These are phyloP conservation scores for Paramecium sexaurelia DNA, from an alignment of 73 alveolate species.

Conservation along the genomic window DNA sequence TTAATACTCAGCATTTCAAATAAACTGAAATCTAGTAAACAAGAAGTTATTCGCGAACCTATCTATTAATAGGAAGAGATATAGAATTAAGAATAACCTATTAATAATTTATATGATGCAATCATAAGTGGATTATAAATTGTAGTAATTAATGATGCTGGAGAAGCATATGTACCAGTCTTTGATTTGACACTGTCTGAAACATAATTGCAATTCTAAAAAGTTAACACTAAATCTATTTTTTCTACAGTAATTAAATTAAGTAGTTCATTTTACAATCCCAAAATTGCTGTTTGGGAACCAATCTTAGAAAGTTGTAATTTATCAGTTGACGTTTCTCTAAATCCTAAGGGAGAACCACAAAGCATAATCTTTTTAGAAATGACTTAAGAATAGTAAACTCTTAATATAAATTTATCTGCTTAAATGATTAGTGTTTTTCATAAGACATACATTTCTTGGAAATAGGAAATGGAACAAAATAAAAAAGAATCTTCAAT, in stretches of 20 bases:
- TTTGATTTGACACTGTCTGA: constrained; percentile 67
- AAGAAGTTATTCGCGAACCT: constrained; percentile 29
- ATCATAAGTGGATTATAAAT: constrained; percentile 46
- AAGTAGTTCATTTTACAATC: constrained; percentile 66
- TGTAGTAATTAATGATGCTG: constrained; percentile 71
- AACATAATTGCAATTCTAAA: constrained; percentile 20
- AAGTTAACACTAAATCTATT: constrained; percentile 17
- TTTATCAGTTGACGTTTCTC: constrained; percentile 56
- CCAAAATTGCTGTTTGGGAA: constrained; percentile 72
- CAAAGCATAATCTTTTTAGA: constrained; percentile 51
- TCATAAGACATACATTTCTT: constrained; percentile 47
- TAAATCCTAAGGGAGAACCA: constrained; percentile 67
- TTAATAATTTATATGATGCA: constrained; percentile 57
- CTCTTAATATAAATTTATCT: constrained; percentile 51
- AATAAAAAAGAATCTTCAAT: neutral
- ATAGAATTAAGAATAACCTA: constrained; percentile 38
- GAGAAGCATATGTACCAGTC: constrained; percentile 72
- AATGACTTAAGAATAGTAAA: constrained; percentile 30
- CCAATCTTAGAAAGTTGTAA: constrained; percentile 66
- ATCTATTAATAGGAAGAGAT: neutral
- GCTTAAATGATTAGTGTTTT: constrained; percentile 56
- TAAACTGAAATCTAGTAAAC: constrained; percentile 38
- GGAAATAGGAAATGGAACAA: constrained; percentile 58
- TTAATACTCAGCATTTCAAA: constrained; percentile 43
- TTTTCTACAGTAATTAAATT: constrained; percentile 55